Evolutionary conservation across 305 asterid genomes (phyloP).

Genomic region (Solanum chacoense): DNA sequence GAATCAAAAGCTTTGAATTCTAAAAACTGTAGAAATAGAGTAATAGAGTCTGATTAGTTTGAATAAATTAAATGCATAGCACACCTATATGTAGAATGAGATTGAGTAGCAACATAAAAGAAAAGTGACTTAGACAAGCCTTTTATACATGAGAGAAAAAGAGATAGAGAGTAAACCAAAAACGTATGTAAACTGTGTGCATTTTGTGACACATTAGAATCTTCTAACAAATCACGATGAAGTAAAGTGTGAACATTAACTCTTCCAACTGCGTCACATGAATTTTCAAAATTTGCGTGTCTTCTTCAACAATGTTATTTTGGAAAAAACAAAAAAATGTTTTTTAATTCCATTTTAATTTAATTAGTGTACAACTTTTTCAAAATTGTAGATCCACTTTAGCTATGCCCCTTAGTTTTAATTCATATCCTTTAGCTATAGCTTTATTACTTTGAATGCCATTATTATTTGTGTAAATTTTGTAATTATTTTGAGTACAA

Average conservation of each 20-base stretch:
- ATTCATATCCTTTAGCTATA: background rate
- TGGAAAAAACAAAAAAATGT: background rate
- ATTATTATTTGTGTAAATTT: background rate
- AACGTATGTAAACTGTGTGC: background rate
- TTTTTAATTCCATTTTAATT: background rate
- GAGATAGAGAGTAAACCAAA: background rate
- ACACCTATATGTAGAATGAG: background rate
- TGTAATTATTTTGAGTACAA: too few relatives aligned
- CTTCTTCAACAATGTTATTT: background rate
- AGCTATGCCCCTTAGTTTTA: background rate
- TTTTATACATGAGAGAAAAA: background rate
- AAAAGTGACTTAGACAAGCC: background rate
- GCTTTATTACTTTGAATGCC: background rate
- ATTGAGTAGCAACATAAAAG: too few relatives aligned
- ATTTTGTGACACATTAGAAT: background rate
- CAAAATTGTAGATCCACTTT: background rate
- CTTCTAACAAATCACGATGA: background rate
- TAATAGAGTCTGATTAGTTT: background rate
- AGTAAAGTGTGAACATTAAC: background rate
- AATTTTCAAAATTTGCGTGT: background rate
- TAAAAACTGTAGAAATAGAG: background rate
- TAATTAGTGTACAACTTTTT: background rate
- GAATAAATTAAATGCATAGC: background rate
- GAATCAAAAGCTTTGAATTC: background rate
- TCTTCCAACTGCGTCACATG: background rate